Base-by-base conservation (phyloP, 176 grass and related monocot species). In the Cymbopogon citratus region DNA sequence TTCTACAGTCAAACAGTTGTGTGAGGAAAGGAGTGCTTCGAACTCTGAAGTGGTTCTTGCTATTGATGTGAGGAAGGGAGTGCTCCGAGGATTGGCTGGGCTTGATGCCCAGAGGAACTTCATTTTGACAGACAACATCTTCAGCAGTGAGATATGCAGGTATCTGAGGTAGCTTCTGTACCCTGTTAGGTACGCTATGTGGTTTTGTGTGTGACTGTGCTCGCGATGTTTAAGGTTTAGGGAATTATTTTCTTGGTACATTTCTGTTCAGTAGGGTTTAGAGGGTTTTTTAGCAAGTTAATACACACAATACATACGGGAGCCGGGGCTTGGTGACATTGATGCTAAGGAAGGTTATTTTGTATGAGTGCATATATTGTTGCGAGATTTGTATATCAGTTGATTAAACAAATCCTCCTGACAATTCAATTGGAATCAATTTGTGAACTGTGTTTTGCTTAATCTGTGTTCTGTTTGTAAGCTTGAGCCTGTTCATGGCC, bases 211-310 rank as follows among this genome's bases (percentile, higher is more conserved):
- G 66, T 6, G 34, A 29, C 49, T 81, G 29, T 15, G 45, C 45
- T 48, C 16, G 45, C 16, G 14, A 48, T 48, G 45, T 46, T 46
- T 48, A 48, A 48, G 14, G 4, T 48, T 48, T 16, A 44, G 41
- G 41, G 41, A 44, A 44, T 44, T 44, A 31, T 71, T 70, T 35
- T 71, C 66, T 71, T 48, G 44, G 44, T 46, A 46, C 44, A 46
- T 15, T 46, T 46, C 12, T 46, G 49, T 82, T 73, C 80, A 10
- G 52, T 62, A 72, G 68, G 80, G 41, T 62, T 38, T 82, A 82
- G 79, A 81, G 79, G 33, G 33, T 34, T 38, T 72, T 72, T n/a
- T n/a, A 81, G 67, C 66, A 81, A 71, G 52, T 81, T 61, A 71
- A 26, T 72, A 38, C 67, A 81, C 43, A 18, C 72, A 33, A 45